A percentile compares a stretch with the other conserved stretches of the same genome.
Evolutionary conservation across 768 basidiomycete genomes (phyloP).

Genomic region (Boletus rubropictus): DNA sequence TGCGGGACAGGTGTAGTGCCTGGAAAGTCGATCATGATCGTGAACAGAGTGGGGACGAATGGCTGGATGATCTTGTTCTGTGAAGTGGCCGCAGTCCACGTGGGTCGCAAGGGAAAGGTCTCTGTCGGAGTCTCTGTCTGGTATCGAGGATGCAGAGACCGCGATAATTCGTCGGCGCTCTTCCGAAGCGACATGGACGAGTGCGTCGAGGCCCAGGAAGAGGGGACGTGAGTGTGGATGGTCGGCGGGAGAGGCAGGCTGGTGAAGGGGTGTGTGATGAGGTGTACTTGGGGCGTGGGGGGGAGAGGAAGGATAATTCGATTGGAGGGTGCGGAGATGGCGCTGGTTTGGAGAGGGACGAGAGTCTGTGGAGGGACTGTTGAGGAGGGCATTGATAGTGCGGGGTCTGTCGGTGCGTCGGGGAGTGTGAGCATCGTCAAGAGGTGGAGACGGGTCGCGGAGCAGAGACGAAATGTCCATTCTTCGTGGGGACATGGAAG

Average conservation of each 20-base stretch:
- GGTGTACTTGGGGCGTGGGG: neutral
- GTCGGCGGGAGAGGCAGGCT: neutral
- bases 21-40: constrained; percentile 22
- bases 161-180: constrained; percentile 50
- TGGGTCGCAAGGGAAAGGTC: neutral
- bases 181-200: constrained; percentile 66
- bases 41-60: neutral
- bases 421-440: neutral
- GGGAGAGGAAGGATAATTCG: no score
- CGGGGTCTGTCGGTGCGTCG: constrained; percentile 7
- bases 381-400: constrained; percentile 19
- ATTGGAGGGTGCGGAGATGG: neutral
- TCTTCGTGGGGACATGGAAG: constrained; percentile 54
- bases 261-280: neutral
- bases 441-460: constrained; percentile 31
- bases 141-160: neutral
- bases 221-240: constrained; percentile 9
- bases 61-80: neutral
- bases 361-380: constrained; percentile 1
- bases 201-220: constrained; percentile 49
- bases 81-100: neutral
- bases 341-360: neutral
- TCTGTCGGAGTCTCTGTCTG: neutral
- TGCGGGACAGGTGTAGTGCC: neutral
- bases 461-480: constrained; percentile 75